These are phyloP conservation scores for Daldinia grandis DNA, from an alignment of 495 filamentous ascomycete genomes.

Conservation along the genomic window DNA sequence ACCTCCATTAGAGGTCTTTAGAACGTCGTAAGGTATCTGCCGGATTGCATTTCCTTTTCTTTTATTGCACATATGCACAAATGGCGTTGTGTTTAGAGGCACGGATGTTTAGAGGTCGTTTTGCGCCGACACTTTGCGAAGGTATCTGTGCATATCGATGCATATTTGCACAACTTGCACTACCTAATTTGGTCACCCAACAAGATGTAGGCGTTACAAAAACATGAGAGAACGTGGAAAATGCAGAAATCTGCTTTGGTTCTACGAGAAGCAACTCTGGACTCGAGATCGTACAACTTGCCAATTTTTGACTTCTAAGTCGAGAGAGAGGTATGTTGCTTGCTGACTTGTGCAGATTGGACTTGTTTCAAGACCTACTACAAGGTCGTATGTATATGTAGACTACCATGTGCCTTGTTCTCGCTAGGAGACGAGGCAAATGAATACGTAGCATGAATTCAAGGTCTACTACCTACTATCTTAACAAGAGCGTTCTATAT, in stretches of 20 bases:
- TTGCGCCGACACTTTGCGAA: constrained; percentile 27
- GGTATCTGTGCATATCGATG: constrained; percentile 27
- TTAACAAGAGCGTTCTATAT: background rate
- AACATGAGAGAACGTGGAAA: background rate
- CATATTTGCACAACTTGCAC: constrained; percentile 24
- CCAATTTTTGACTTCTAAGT: constrained; percentile 16
- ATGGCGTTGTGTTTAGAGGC: constrained; percentile 48
- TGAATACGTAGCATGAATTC: constrained; percentile 41
- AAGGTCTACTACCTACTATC: constrained; percentile 4
- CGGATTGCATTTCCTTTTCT: constrained; percentile 31
- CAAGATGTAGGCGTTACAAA: constrained; percentile 12
- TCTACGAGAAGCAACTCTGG: constrained; percentile 9
- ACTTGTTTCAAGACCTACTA: constrained; percentile 26
- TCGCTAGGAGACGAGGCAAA: constrained; percentile 35
- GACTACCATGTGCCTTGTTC: constrained; percentile 30
- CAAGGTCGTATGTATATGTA: constrained; percentile 35
- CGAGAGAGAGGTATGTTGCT: constrained; percentile 32
- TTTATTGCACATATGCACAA: constrained; percentile 43
- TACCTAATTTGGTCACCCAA: constrained; percentile 31
- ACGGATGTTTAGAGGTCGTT: constrained; percentile 45
- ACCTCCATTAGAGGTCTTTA: background rate
- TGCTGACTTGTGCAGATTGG: constrained; percentile 44
- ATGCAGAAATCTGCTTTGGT: constrained; percentile 21
- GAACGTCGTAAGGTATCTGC: constrained; percentile 17
- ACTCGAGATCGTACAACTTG: constrained; percentile 9